These are phyloP conservation scores for Poronia punctata DNA, from an alignment of 495 filamentous ascomycete genomes.

Conservation along the genomic window DNA sequence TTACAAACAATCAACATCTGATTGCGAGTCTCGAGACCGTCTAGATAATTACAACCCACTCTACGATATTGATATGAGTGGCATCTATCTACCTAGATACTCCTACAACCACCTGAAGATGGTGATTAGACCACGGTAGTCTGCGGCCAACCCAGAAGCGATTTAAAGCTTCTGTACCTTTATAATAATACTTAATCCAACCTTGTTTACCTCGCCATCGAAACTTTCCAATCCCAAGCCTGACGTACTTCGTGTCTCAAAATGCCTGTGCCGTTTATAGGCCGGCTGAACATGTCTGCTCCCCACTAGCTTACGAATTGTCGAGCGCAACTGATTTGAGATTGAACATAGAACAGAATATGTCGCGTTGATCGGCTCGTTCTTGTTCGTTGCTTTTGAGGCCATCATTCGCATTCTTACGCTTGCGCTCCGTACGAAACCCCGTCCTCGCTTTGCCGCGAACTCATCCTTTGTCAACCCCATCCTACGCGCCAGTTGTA, in stretches of 20 bases:
- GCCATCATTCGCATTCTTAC: conserved; percentile 80
- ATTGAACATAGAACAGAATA: conserved; percentile 67
- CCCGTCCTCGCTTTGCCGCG: no score
- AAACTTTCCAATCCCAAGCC: no score
- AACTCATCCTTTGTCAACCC: no score
- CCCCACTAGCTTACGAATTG: not conserved
- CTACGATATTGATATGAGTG: no score
- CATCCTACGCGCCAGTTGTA: not conserved
- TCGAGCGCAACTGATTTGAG: not conserved
- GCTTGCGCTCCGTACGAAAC: conserved; percentile 69
- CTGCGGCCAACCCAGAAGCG: conserved; percentile 11
- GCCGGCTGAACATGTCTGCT: conserved; percentile 66
- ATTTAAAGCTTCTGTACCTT: conserved; percentile 10
- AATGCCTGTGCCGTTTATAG: conserved; percentile 76
- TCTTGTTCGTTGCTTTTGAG: conserved; percentile 75
- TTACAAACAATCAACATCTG: no score
- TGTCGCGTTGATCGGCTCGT: conserved; percentile 72
- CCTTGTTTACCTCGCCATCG: no score
- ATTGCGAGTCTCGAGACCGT: no score
- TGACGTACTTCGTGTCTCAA: conserved; percentile 29
- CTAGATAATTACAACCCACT: no score
- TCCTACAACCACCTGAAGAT: no score
- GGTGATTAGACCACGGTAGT: conserved; percentile 16
- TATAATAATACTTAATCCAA: conserved; percentile 5
- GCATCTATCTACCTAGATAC: no score